Evolutionary conservation across 306 rosid genomes (phyloP).

Genomic region (Luffa aegyptiaca): DNA sequence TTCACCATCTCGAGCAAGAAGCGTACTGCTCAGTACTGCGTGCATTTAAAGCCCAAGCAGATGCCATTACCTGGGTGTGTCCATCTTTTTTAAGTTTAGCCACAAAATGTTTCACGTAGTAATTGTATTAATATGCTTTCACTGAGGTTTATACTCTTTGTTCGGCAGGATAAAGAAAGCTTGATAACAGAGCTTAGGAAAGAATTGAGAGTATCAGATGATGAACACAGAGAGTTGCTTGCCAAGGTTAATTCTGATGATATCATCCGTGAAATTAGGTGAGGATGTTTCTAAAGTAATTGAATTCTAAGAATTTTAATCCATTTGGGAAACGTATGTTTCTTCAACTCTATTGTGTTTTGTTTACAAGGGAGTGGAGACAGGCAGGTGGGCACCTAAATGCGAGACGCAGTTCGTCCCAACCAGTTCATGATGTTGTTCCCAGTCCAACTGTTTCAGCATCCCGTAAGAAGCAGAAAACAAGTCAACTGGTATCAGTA

Average conservation of each 20-base stretch:
- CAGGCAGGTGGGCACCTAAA: conserved; percentile 61
- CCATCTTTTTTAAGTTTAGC: conserved; percentile 5
- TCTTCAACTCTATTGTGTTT: conserved; percentile 2
- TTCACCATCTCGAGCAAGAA: conserved; percentile 44
- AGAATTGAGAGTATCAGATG: conserved; percentile 48
- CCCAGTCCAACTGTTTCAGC: conserved; percentile 85
- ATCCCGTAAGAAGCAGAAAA: conserved; percentile 81
- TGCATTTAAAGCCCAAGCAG: conserved; percentile 48
- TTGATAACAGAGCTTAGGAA: conserved; percentile 41
- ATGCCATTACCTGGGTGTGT: conserved; percentile 51
- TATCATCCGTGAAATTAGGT: conserved; percentile 38
- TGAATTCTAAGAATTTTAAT: neutral
- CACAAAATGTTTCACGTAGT: neutral
- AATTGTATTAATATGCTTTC: neutral
- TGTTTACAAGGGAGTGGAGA: conserved; percentile 77
- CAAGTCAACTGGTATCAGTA: conserved; percentile 53
- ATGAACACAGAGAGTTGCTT: conserved; percentile 44
- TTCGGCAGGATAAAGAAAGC: conserved; percentile 38
- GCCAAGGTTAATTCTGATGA: conserved; percentile 43
- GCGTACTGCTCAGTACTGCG: conserved; percentile 41
- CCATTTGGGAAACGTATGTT: neutral
- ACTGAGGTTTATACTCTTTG: neutral
- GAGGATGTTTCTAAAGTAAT: neutral
- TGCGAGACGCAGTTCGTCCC: conserved; percentile 49
- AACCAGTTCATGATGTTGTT: conserved; percentile 58